Evolutionary conservation across 352 stramenopile species (phyloP).

Genomic region (Phytophthora crassamura): DNA sequence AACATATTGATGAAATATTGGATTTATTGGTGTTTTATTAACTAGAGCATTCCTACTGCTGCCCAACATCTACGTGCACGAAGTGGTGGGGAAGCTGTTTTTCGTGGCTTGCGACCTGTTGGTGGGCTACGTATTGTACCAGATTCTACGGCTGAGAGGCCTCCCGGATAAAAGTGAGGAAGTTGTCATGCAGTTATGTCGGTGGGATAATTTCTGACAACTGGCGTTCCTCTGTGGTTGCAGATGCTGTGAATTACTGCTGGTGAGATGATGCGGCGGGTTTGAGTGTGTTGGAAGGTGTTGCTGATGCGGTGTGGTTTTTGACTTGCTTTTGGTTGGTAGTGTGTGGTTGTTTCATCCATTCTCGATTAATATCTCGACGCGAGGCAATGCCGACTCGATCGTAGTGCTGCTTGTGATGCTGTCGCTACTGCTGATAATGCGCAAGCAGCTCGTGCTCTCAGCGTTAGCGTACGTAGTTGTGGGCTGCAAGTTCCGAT

Average conservation of each 20-base stretch:
- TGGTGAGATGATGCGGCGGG: constrained; percentile 33
- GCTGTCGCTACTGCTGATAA: constrained; percentile 87
- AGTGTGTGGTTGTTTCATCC: constrained; percentile 98
- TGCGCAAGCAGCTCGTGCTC: constrained; percentile 80
- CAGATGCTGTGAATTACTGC: constrained; percentile 70
- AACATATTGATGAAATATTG: background rate
- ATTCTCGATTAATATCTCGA: constrained; percentile 99
- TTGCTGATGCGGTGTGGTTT: constrained; percentile 3
- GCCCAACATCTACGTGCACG: constrained; percentile 76
- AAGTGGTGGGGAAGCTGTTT: constrained; percentile 94
- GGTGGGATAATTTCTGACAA: background rate
- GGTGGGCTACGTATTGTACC: constrained; percentile 91
- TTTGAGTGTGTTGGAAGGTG: background rate
- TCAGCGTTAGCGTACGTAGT: constrained; percentile 70
- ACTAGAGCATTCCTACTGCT: constrained; percentile 68
- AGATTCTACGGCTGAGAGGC: constrained; percentile 76
- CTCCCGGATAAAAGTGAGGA: constrained; percentile 57
- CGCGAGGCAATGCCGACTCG: constrained; percentile 97
- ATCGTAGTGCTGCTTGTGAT: constrained; percentile 95
- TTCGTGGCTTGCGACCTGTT: constrained; percentile 97
- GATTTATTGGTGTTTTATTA: background rate
- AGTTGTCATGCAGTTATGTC: background rate
- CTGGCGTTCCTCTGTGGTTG: background rate
- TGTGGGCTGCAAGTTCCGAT: background rate
- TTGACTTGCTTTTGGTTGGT: constrained; percentile 1